Conservation (phyloP, 2,329 filamentous ascomycete genomes). For the Apiospora aurea region DNA sequence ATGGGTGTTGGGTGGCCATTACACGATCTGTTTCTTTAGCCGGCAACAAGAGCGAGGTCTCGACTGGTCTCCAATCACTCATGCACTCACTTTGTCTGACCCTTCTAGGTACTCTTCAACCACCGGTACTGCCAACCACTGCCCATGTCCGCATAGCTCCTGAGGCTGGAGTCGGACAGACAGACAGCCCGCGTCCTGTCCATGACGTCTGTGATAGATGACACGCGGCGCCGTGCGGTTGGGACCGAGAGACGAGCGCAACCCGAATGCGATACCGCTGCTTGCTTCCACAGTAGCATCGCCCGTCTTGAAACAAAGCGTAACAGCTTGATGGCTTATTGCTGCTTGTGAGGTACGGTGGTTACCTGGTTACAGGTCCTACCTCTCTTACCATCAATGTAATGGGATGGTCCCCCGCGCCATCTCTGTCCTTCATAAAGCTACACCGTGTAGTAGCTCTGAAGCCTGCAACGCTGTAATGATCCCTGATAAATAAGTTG, state of each 20-base stretch:
- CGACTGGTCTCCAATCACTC: too few relatives aligned
- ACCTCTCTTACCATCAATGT: background rate
- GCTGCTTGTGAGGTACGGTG: background rate
- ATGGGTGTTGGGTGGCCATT: background rate
- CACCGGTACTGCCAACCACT: background rate
- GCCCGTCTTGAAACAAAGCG: background rate
- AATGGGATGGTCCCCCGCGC: background rate
- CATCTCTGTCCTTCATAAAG: background rate
- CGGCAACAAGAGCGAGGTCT: too few relatives aligned
- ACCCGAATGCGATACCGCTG: background rate
- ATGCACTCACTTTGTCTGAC: background rate
- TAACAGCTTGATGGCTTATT: background rate
- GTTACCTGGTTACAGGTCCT: background rate
- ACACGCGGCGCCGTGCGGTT: background rate
- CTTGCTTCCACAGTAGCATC: background rate
- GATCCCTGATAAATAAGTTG: background rate
- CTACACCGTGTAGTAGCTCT: background rate
- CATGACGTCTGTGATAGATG: constrained; percentile 10
- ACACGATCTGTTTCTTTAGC: background rate
- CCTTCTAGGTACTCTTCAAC: background rate
- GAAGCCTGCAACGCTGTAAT: background rate
- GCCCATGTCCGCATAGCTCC: background rate
- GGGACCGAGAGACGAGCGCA: background rate
- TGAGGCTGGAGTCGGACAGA: background rate
- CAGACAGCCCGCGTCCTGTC: background rate